These are phyloP conservation scores for Streptanthus diversifolius DNA, from an alignment of 345 rosid species.

Conservation along the genomic window DNA sequence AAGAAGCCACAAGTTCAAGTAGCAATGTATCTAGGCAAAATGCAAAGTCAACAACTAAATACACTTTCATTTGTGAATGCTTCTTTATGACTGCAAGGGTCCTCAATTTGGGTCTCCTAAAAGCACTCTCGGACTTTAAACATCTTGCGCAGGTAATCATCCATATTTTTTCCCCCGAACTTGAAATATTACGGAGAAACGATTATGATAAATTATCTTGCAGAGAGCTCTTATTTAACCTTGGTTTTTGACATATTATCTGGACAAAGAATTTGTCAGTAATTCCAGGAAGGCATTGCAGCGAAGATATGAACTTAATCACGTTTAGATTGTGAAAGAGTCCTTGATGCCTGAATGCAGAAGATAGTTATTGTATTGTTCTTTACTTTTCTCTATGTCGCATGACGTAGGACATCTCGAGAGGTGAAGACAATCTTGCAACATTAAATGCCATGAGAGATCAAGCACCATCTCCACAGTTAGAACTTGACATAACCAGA, in stretches of 20 bases:
- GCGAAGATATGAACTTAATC: background rate
- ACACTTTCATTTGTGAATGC: conserved; percentile 84
- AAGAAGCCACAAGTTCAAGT: conserved; percentile 74
- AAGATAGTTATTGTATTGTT: background rate
- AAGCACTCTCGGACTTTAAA: conserved; percentile 96
- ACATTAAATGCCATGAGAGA: conserved; percentile 65
- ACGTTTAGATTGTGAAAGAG: background rate
- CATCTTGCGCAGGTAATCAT: conserved; percentile 85
- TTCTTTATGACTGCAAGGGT: conserved; percentile 99
- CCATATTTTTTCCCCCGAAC: background rate
- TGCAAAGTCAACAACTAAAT: conserved; percentile 47
- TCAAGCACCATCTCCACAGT: conserved; percentile 63
- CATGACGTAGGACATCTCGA: conserved; percentile 66
- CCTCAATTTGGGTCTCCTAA: conserved; percentile 87
- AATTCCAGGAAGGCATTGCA: background rate
- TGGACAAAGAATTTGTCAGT: background rate
- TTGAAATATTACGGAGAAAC: background rate
- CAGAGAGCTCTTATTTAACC: background rate
- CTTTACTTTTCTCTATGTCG: conserved; percentile 1
- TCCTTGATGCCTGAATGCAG: conserved; percentile 10
- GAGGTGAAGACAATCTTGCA: conserved; percentile 72
- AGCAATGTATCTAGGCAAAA: conserved; percentile 34
- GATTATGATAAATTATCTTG: background rate
- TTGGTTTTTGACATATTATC: conserved; percentile 1
- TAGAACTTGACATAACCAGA: conserved; percentile 62